Evolutionary conservation across 2,329 filamentous ascomycete species (phyloP).

Genomic region (Penicillium sp.): DNA sequence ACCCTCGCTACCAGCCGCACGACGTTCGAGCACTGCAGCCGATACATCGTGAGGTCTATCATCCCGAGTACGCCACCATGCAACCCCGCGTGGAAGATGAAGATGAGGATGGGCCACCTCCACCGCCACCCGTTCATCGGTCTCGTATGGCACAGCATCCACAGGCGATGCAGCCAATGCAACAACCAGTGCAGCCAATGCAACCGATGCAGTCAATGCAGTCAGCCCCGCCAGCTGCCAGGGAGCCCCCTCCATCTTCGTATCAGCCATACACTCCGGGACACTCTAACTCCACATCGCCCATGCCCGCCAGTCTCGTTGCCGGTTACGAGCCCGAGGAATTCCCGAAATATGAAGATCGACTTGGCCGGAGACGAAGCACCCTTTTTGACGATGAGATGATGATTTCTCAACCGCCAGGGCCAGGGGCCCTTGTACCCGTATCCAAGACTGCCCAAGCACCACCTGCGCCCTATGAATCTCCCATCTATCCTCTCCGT

Average conservation of each 20-base stretch:
- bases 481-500: constrained; percentile 29
- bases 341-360: constrained; percentile 33
- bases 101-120: constrained; percentile 38
- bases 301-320: constrained; percentile 43
- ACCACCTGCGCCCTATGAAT: constrained; percentile 16
- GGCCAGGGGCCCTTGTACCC: constrained; percentile 16
- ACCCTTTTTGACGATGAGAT: constrained; percentile 29
- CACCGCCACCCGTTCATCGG: constrained; percentile 38
- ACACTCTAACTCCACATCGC: constrained; percentile 27
- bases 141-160: constrained; percentile 30
- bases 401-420: constrained; percentile 20
- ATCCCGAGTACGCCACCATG: constrained; percentile 45
- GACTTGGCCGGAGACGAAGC: constrained; percentile 25
- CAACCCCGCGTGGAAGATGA: constrained; percentile 51
- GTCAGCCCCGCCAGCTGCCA: constrained; percentile 18
- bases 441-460: constrained; percentile 10
- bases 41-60: constrained; percentile 30
- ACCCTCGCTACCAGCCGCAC: constrained; percentile 26
- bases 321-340: constrained; percentile 41
- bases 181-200: constrained; percentile 6
- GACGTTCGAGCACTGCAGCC: constrained; percentile 26
- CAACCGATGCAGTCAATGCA: neutral
- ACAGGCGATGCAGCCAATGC: neutral
- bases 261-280: constrained; percentile 27
- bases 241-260: constrained; percentile 30